Evolutionary conservation across 768 basidiomycete species (phyloP), one percentile per base, ranked within the genome.

Genomic region (Lactarius akahatsu): DNA sequence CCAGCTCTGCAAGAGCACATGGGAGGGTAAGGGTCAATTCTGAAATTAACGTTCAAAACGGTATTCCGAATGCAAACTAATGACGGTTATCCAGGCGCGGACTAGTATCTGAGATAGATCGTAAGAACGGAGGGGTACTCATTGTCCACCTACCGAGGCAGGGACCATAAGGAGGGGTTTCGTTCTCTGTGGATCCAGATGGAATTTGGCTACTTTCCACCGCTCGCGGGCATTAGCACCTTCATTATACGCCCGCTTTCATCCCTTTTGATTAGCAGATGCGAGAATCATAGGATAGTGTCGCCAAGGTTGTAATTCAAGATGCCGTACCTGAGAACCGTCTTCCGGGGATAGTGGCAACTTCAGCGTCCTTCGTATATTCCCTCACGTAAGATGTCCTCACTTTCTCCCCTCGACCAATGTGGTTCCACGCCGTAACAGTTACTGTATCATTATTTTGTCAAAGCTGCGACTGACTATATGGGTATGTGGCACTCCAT

Each of bases 61-160:
- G 36, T 2, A 26, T 50, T 26, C 54, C 32, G 61, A 23, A 18
- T 43, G 30, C 38, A 28, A 62, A 62, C 18, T 55, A n/a, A 40
- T 9, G 52, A 13, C 40, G 26, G 23, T n/a, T 4, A 20, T n/a
- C 5, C 28, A 55, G 52, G 18, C 61, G 61, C 61, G 61, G 52
- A 62, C 61, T 30, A 40, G 20, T 23, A 62, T 62, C 36, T 43
- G 30, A 43, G 58, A 10, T 43, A 26, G 58, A 59, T 43, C 41
- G 28, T 45, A 59, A 41, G 2, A 59, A 59, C 28, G 40, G 18
- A 16, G 40, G 40, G 16, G 38, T 43, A 9, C 40, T 41, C 15
- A 40, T 36, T 36, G 38, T 58, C 15, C n/a, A 36, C 38, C 57
- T 36, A 9, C 38, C 38, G 20, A 20, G 15, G 18, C 55, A 34